Evolutionary conservation across 2,329 filamentous ascomycete genomes (phyloP).

Genomic region (Macrophomina tecta): DNA sequence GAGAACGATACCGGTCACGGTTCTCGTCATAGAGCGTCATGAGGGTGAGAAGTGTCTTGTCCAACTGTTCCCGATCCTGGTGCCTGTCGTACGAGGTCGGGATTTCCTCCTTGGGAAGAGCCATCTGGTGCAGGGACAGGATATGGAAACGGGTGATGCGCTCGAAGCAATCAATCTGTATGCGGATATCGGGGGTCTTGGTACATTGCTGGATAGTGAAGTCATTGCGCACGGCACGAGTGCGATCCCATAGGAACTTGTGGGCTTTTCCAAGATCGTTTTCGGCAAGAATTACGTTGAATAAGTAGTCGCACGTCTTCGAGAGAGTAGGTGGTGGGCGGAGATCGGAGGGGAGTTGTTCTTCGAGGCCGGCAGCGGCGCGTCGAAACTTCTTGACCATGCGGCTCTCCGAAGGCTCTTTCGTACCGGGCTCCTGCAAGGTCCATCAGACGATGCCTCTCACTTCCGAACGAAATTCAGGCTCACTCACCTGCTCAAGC

Average conservation of each 20-base stretch:
- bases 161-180: constrained; percentile 66
- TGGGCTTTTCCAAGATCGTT: constrained; percentile 58
- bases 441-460: constrained; percentile 37
- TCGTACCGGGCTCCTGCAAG: constrained; percentile 41
- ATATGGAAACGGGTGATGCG: constrained; percentile 69
- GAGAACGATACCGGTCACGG: constrained; percentile 53
- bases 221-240: constrained; percentile 68
- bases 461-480: neutral
- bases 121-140: constrained; percentile 65
- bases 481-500: constrained; percentile 61
- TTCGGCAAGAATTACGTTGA: constrained; percentile 54
- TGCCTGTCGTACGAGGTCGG: constrained; percentile 50
- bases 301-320: constrained; percentile 45
- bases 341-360: constrained; percentile 68
- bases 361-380: constrained; percentile 67
- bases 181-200: constrained; percentile 60
- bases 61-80: constrained; percentile 70
- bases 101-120: constrained; percentile 37
- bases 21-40: constrained; percentile 67
- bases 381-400: constrained; percentile 71
- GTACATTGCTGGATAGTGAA: constrained; percentile 67
- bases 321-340: constrained; percentile 58
- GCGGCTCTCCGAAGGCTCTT: constrained; percentile 54
- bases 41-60: constrained; percentile 66
- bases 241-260: constrained; percentile 70